Conservation (phyloP, 2,329 filamentous ascomycete species). For the Aspergillus hiratsukae region DNA sequence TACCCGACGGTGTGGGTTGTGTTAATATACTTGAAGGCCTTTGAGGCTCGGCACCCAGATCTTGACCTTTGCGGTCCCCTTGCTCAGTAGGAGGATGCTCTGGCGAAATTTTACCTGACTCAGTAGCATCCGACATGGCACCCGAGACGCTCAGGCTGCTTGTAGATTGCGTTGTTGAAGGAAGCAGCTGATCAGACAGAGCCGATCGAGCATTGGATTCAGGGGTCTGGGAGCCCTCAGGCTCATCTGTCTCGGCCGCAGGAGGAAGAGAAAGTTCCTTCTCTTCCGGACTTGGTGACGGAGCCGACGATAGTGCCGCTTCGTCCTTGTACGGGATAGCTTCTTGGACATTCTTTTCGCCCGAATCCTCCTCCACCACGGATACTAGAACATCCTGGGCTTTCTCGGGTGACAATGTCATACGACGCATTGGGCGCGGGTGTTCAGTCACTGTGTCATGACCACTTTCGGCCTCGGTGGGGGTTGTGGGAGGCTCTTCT, state of each 20-base stretch:
- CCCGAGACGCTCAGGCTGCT: slow-evolving; percentile 2
- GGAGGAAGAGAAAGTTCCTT: slow-evolving; percentile 16
- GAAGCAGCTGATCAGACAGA: slow-evolving; percentile 20
- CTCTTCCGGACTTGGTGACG: slow-evolving; percentile 16
- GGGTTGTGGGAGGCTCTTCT: slow-evolving; percentile 57
- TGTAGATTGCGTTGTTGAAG: slow-evolving; percentile 7
- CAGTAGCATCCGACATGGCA: background rate
- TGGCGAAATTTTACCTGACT: slow-evolving; percentile 8
- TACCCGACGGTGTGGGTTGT: slow-evolving; percentile 32
- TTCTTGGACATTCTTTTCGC: slow-evolving; percentile 24
- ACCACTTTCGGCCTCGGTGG: slow-evolving; percentile 32
- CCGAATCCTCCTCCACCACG: slow-evolving; percentile 60
- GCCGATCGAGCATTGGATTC: slow-evolving; percentile 51
- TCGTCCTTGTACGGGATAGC: slow-evolving; percentile 11
- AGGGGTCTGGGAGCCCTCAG: slow-evolving; percentile 56
- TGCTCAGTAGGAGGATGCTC: slow-evolving; percentile 7
- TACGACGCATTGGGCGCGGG: slow-evolving; percentile 33
- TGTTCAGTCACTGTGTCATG: slow-evolving; percentile 26
- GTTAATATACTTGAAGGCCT: slow-evolving; percentile 13
- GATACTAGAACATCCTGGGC: slow-evolving; percentile 60
- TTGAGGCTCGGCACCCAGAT: slow-evolving; percentile 7
- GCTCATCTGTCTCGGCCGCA: slow-evolving; percentile 28
- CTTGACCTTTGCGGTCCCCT: slow-evolving; percentile 10
- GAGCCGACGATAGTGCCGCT: slow-evolving; percentile 18
- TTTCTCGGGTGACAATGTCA: slow-evolving; percentile 56